These are phyloP conservation scores for Perilla frutescens DNA, from an alignment of 257 asterid genomes.

Conservation along the genomic window DNA sequence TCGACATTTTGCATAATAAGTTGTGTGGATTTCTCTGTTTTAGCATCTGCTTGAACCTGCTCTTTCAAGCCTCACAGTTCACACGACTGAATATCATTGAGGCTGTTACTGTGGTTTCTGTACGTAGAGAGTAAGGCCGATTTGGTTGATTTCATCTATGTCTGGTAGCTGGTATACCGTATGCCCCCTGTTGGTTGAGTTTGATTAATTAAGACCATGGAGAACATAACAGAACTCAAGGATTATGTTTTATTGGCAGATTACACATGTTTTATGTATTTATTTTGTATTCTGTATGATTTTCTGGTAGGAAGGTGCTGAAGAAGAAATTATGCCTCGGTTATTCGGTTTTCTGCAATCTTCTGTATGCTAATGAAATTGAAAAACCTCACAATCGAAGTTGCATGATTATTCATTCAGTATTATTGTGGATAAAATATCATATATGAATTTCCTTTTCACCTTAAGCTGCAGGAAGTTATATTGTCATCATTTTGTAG, in stretches of 20 bases:
- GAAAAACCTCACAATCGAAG: too few species aligned
- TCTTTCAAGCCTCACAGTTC: not conserved
- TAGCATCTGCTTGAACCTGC: not conserved
- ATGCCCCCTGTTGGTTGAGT: not conserved
- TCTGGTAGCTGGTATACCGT: not conserved
- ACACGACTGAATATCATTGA: not conserved
- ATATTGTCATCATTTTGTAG: too few species aligned
- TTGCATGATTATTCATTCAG: too few species aligned
- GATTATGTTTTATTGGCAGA: not conserved
- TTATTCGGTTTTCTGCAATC: too few species aligned
- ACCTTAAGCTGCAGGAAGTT: too few species aligned
- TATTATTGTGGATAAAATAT: too few species aligned
- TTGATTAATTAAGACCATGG: not conserved
- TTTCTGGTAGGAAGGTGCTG: too few species aligned
- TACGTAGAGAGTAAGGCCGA: not conserved
- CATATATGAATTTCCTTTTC: too few species aligned
- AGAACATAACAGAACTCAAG: not conserved
- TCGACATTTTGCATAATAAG: not conserved
- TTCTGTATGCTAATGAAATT: too few species aligned
- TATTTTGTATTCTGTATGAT: too few species aligned
- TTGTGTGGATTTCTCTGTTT: not conserved
- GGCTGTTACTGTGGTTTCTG: not conserved
- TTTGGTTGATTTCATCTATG: not conserved
- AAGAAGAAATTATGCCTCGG: too few species aligned
- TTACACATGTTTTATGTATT: too few species aligned